Conservation (phyloP, 1,284 basidiomycete genomes). For the Inonotus hispidus region DNA sequence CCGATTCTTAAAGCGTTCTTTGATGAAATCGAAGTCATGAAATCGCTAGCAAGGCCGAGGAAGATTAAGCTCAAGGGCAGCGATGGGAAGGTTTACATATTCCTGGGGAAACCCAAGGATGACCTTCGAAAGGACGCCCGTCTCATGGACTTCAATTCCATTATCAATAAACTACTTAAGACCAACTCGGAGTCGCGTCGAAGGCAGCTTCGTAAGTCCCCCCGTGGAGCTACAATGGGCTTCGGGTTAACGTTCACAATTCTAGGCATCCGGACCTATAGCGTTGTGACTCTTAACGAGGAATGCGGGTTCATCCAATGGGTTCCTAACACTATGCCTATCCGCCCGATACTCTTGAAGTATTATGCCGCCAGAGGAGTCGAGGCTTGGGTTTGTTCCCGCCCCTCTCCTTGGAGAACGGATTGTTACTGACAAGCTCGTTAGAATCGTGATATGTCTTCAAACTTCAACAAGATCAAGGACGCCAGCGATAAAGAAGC, state of each 20-base stretch:
- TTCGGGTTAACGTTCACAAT: constrained; percentile 11
- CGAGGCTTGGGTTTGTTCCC: constrained; percentile 52
- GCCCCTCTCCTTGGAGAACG: neutral
- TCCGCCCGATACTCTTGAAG: constrained; percentile 75
- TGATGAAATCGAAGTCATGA: constrained; percentile 90
- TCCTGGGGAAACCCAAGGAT: constrained; percentile 97
- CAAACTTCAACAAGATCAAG: constrained; percentile 54
- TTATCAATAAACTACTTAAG: constrained; percentile 97
- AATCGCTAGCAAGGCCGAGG: constrained; percentile 86
- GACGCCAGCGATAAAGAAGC: constrained; percentile 44
- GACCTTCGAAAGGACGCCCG: constrained; percentile 97
- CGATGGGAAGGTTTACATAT: constrained; percentile 83
- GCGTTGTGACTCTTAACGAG: constrained; percentile 94
- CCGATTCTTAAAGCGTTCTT: constrained; percentile 50
- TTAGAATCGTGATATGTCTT: constrained; percentile 44
- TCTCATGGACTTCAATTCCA: constrained; percentile 96
- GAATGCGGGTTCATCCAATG: constrained; percentile 98
- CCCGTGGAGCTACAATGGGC: neutral
- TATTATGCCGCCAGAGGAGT: constrained; percentile 67
- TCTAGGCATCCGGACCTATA: constrained; percentile 91
- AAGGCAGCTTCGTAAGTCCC: constrained; percentile 73
- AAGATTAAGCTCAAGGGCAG: constrained; percentile 86
- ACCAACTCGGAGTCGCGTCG: constrained; percentile 90
- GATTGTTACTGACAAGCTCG: neutral
- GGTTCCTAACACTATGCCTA: constrained; percentile 90